These are phyloP conservation scores for Ceratobasidium sp. DNA, from an alignment of 1,284 basidiomycete species.

Conservation along the genomic window DNA sequence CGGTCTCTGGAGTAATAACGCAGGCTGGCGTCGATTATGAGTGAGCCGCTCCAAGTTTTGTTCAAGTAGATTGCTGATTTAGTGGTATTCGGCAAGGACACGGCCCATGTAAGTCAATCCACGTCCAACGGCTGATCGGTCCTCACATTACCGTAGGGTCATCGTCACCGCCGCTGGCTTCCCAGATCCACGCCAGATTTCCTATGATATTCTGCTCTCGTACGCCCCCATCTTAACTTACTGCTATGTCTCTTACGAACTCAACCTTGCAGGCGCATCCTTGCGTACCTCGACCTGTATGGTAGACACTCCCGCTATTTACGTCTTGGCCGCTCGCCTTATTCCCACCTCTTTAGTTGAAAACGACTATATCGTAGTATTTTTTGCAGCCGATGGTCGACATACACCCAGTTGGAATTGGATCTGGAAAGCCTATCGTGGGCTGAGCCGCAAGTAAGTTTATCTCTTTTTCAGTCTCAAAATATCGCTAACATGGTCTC, in stretches of 20 bases:
- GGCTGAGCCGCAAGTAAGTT: conserved; percentile 73
- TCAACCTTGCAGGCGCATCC: conserved; percentile 67
- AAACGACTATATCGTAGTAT: conserved; percentile 87
- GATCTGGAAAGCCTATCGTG: conserved; percentile 90
- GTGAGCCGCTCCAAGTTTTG: conserved; percentile 60
- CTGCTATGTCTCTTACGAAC: conserved; percentile 16
- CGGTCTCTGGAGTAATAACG: conserved; percentile 80
- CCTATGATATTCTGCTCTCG: conserved; percentile 82
- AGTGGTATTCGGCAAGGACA: conserved; percentile 64
- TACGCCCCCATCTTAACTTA: conserved; percentile 60
- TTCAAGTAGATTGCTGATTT: conserved; percentile 40
- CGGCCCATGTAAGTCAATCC: conserved; percentile 77
- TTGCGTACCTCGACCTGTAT: conserved; percentile 82
- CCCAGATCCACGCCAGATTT: conserved; percentile 80
- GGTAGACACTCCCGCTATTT: conserved; percentile 62
- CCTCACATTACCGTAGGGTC: conserved; percentile 66
- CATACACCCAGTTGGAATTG: conserved; percentile 87
- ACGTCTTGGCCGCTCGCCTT: background rate
- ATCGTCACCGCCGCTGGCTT: conserved; percentile 83
- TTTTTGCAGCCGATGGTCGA: conserved; percentile 83
- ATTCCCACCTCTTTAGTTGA: conserved; percentile 68
- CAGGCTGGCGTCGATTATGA: conserved; percentile 91
- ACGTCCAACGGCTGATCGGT: conserved; percentile 16
- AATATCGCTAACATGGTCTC: background rate
- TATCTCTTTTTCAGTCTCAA: conserved; percentile 5